phyloP scores from a whole-genome alignment of 495 filamentous ascomycete genomes.

The Neurospora hispaniola region DNA sequence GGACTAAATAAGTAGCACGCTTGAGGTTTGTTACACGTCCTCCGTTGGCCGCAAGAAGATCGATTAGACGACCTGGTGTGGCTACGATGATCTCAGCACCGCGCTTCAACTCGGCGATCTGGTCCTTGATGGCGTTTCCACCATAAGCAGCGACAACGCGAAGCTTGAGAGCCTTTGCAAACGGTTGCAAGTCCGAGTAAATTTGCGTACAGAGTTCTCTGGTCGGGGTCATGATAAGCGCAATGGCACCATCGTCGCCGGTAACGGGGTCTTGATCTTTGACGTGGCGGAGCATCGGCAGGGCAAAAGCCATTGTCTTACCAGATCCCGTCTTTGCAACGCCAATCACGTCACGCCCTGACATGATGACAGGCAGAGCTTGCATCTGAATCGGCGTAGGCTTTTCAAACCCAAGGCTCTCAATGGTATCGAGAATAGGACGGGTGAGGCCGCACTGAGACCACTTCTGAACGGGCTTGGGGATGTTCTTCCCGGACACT shows the following conservation, averaged over 20 bases:
- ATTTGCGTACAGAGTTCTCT: conserved; percentile 94
- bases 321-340: conserved; percentile 98
- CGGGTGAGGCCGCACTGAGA: conserved; percentile 85
- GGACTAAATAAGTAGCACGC: conserved; percentile 81
- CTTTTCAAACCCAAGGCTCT: conserved; percentile 70
- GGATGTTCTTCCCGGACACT: conserved; percentile 71
- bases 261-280: conserved; percentile 83
- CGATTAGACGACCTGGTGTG: conserved; percentile 95
- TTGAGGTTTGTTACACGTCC: conserved; percentile 86
- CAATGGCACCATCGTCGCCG: conserved; percentile 76
- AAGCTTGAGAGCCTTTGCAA: conserved; percentile 81
- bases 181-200: conserved; percentile 85
- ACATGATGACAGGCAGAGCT: conserved; percentile 91
- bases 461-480: conserved; percentile 93
- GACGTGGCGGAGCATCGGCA: conserved; percentile 97
- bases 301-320: conserved; percentile 89
- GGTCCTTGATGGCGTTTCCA: conserved; percentile 92
- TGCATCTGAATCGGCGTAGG: conserved; percentile 93
- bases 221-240: conserved; percentile 86
- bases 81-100: conserved; percentile 92
- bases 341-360: conserved; percentile 90
- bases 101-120: conserved; percentile 92
- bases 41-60: conserved; percentile 83
- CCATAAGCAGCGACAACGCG: conserved; percentile 92
- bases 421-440: conserved; percentile 81